Percentiles rank a stretch among this genome's conserved stretches.
Conservation (phyloP, 116 monocot genomes). For the Trichopus zeylanicus region DNA sequence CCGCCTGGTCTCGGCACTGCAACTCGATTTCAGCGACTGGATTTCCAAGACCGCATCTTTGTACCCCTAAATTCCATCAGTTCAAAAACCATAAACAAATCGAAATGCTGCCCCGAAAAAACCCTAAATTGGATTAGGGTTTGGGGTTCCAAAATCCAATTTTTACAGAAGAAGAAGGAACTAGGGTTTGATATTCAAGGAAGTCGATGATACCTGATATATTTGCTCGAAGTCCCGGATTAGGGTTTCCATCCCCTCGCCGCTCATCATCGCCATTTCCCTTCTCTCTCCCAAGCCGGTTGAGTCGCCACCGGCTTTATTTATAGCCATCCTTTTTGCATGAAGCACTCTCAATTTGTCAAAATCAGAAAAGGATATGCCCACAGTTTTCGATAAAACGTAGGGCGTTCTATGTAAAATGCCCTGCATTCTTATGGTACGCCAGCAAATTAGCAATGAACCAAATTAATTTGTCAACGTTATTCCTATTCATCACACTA, state of each 20-base stretch:
- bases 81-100: not conserved
- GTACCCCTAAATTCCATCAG: slow-evolving; percentile 30
- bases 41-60: slow-evolving; percentile 38
- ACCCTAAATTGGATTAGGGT: too few species aligned
- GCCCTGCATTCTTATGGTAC: too few species aligned
- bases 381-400: too few species aligned
- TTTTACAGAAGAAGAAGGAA: not conserved
- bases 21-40: slow-evolving; percentile 26
- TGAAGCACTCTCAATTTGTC: too few species aligned
- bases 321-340: too few species aligned
- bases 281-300: not conserved
- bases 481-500: too few species aligned
- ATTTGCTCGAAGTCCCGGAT: slow-evolving; percentile 45
- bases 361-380: too few species aligned
- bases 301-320: too few species aligned
- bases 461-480: too few species aligned
- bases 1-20: slow-evolving; percentile 21
- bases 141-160: not conserved
- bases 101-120: not conserved
- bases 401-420: too few species aligned
- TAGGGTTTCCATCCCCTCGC: slow-evolving; percentile 35
- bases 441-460: too few species aligned
- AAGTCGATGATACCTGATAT: slow-evolving; percentile 27
- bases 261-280: slow-evolving; percentile 16
- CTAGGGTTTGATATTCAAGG: too few species aligned